Conservation (phyloP, 108 stramenopile genomes). For the Seminavis robusta region DNA sequence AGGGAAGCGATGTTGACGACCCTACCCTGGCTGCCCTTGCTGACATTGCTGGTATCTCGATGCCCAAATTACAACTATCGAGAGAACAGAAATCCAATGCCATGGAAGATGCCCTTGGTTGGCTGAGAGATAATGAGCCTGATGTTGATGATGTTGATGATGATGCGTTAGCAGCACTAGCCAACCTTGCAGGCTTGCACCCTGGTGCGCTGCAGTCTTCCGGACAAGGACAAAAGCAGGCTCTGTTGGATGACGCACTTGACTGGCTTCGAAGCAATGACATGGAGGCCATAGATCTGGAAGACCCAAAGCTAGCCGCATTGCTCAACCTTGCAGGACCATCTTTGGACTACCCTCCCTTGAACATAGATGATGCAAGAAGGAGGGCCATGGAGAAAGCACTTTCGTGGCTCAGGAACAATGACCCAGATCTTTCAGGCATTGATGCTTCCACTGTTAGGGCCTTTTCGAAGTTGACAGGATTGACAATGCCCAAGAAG, state of each 20-base stretch:
- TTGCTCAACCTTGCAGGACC: neutral
- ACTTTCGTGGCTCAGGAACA: constrained; percentile 14
- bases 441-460: neutral
- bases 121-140: constrained; percentile 25
- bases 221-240: neutral
- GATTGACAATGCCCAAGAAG: neutral
- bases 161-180: constrained; percentile 4
- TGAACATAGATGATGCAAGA: no score
- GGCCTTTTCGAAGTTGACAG: constrained; percentile 5
- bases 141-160: constrained; percentile 15
- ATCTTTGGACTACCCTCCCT: no score
- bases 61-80: neutral
- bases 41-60: neutral
- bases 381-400: constrained; percentile 2
- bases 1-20: constrained; percentile 4
- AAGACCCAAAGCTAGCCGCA: neutral
- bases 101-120: constrained; percentile 17
- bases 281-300: neutral
- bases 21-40: constrained; percentile 5
- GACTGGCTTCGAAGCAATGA: constrained; percentile 4
- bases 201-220: neutral
- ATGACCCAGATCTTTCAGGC: constrained; percentile 6
- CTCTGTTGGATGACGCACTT: neutral
- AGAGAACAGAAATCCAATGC: neutral
- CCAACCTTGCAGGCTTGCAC: neutral